Evolutionary conservation across 139 green algal genomes (phyloP), one percentile per base, ranked within the genome.

Genomic region (Edaphochlamys debaryana): DNA sequence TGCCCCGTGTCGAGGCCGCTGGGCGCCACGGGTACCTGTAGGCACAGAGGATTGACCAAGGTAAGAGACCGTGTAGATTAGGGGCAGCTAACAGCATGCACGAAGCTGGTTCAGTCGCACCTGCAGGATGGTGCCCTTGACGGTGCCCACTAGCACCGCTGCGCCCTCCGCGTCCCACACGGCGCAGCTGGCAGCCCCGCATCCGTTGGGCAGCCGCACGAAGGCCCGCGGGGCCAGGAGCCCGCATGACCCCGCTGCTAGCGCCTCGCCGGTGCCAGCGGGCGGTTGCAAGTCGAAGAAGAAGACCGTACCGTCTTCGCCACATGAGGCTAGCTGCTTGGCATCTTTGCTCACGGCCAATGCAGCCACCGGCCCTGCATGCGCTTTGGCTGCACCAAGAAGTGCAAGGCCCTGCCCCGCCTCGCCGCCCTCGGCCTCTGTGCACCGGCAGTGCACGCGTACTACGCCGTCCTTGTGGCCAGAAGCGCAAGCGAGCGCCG

Each of bases 241-340:
- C 27, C 66, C 74, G 37, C 48, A 73, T 4, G 38, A 7, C 37
- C 67, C 38, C 23, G 23, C 67, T 23, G 34, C 34, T 30, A 29
- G 9, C 64, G 30, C 19, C n/a, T 30, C 41, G 27, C 30, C 63
- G 6, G 8, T 30, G 25, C 38, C 48, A 27, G 27, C 17, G 29
- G n/a, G 23, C 8, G 34, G 64, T 19, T 15, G 41, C 6, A 93
- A 17, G 27, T 68, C 40, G 60, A 96, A 92, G 79, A 96, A 93
- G 79, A 95, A 96, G 1, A 93, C 67, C 2, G 78, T 88, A 36
- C 89, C 78, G 64, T 96, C 90, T n/a, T 69, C 45, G 1, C 80
- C 85, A 2, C 69, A 80, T 3, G 83, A 91, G 5, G 86, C 94
- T 36, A 94, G 58, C 4, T 69, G 37, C 0, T 0, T 38, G 15